Evolutionary conservation across 768 basidiomycete species (phyloP), one percentile per base, ranked within the genome.

Genomic region (Mycena albidolilacea): DNA sequence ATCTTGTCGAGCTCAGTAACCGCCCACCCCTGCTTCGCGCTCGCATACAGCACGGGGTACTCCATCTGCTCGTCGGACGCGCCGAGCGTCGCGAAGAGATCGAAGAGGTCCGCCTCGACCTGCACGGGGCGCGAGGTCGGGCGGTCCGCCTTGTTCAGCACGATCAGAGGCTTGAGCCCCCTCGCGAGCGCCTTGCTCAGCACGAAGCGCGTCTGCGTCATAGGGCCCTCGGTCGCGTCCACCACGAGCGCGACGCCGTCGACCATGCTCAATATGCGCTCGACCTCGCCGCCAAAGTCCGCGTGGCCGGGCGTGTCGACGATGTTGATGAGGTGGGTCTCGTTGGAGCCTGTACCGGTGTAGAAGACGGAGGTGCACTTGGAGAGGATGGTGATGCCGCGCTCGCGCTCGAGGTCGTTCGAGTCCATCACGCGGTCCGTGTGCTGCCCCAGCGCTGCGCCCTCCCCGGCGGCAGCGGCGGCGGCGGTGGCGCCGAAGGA

Each of bases 281-380:
- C 89, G 10, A 91, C 89, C 78, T 91, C 90, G 67, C 89, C 89
- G 43, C 89, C 89, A 80, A 91, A 90, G 75, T 91, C 90, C 8
- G 89, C 89, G 78, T 91, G 90, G 64, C 90, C 89, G 0, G 89
- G 90, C 0, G 90, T 91, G 75, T 91, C 90, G 71, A 90, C 87
- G 72, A 91, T 88, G 65, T 90, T 91, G 73, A 90, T 88, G 5
- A 87, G 81, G 75, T 85, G 86, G 83, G n/a, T n/a, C n/a, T n/a
- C n/a, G n/a, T n/a, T n/a, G n/a, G n/a, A n/a, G n/a, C n/a, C n/a
- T n/a, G n/a, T n/a, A n/a, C n/a, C n/a, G 50, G 86, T 83, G 77
- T 88, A 90, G 55, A 81, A 82, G 21, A 89, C 84, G 60, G 86
- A 88, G 3, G 89, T 89, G 79, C 88, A 89, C 71, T 90, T 90